Evolutionary conservation across 331 rosid genomes (phyloP), one percentile per base, ranked within the genome.

Genomic region (Quercus lobata): DNA sequence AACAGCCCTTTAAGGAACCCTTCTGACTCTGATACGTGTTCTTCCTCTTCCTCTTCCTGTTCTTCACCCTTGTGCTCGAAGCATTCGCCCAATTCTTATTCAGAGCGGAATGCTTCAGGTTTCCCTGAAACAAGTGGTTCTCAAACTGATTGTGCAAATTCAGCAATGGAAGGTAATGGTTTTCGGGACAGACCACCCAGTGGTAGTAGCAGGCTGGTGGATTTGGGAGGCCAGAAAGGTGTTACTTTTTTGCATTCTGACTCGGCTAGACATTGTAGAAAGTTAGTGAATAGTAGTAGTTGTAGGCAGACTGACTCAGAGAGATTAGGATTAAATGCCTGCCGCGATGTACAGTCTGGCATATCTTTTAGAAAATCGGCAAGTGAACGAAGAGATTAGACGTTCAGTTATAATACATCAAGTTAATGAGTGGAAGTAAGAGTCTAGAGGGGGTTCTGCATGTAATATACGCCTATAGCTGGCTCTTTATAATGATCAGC

Each of bases 1-100:
- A 79, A 60, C 69, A 80, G 81, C 83, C 32, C 76, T 6, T 79
- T 87, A 81, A 84, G 86, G 84, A 87, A 62, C 54, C 57, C 41
- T 72, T 87, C 90, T 1, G 88, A 91, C 70, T 90, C 88, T 2
- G 93, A 89, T 74, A 22, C 89, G 53, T 85, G 85, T 16, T 89
- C 92, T 0, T 72, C 86, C 16, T 49, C 54, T 49, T 49, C 54
- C 8, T 78, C 97, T 0, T 84, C 98, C 54, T 81, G 87, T 27
- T 89, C 97, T 18, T 89, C 97, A 44, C 97, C 94, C 73, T 6
- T 79, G 77, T 81, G 76, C 79, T 81, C 71, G 11, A 77, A 78
- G 79, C 92, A 72, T 84, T 89, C 97, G 0, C 88, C 86, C 17
- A 87, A 86, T 70, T 86, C 97, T 30, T 84, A 92, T 78, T 78